A percentile compares a stretch with the other conserved stretches of the same genome.
These are phyloP conservation scores for Vicia sativa DNA, from an alignment of 306 rosid species.

Conservation along the genomic window DNA sequence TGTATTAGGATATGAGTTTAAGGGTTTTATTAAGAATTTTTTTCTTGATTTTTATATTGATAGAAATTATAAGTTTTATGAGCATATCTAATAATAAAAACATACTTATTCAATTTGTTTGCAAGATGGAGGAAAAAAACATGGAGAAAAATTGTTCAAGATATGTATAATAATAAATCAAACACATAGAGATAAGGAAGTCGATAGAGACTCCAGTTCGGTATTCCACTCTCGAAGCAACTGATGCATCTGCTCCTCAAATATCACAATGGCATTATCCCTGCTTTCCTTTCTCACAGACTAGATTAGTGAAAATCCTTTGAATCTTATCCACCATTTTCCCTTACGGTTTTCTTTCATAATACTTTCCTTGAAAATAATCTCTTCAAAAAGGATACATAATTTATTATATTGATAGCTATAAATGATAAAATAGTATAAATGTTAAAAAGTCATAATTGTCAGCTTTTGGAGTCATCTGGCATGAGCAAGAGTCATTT, in stretches of 20 bases:
- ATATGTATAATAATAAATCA: too few relatives aligned
- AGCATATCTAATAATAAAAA: conserved; percentile 38
- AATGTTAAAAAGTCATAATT: background rate
- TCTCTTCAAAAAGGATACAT: background rate
- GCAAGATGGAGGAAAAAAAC: conserved; percentile 9
- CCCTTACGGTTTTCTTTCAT: conserved; percentile 67
- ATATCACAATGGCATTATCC: conserved; percentile 54
- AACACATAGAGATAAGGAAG: conserved; percentile 58
- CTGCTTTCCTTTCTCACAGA: conserved; percentile 85
- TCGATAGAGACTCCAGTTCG: conserved; percentile 81
- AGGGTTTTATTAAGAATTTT: too few relatives aligned
- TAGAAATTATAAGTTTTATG: too few relatives aligned
- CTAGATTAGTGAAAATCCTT: conserved; percentile 68
- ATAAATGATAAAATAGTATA: background rate
- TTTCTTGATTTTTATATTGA: too few relatives aligned
- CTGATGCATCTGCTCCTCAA: conserved; percentile 90
- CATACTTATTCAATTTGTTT: conserved; percentile 30
- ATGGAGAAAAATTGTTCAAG: conserved; percentile 1
- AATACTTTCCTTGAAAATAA: conserved; percentile 39
- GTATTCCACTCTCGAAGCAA: conserved; percentile 91
- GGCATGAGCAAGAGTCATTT: background rate
- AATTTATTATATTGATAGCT: background rate
- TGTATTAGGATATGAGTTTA: too few relatives aligned
- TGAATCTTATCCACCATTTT: conserved; percentile 78
- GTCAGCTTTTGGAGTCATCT: background rate